Conservation (phyloP, 1,139 yeast genomes). For the Candida buenavistaensis region DNA sequence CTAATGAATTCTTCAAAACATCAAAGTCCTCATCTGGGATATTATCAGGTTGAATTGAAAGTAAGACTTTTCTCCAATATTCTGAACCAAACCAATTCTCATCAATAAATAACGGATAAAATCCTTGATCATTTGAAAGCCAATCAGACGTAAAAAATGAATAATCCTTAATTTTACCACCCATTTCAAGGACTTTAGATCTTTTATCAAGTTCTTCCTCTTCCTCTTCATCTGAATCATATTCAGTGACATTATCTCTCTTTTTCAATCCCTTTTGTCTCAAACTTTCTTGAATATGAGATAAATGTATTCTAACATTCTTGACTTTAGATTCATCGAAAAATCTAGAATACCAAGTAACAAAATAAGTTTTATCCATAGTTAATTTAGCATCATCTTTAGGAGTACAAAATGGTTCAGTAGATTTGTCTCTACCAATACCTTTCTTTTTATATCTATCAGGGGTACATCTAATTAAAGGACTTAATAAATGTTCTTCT, state of each 20-base stretch:
- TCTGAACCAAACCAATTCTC: conserved; percentile 62
- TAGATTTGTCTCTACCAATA: conserved; percentile 48
- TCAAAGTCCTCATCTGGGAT: conserved; percentile 67
- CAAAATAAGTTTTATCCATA: conserved; percentile 64
- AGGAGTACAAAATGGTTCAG: conserved; percentile 86
- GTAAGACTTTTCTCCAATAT: conserved; percentile 46
- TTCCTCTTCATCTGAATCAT: not conserved
- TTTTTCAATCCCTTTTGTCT: conserved; percentile 57
- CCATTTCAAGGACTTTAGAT: conserved; percentile 39
- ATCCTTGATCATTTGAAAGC: conserved; percentile 66
- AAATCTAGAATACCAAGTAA: conserved; percentile 78
- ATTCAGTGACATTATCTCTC: conserved; percentile 21
- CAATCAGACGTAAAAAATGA: conserved; percentile 72
- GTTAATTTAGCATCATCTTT: conserved; percentile 56
- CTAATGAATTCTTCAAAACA: conserved; percentile 49
- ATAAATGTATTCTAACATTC: conserved; percentile 66
- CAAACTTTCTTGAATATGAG: conserved; percentile 57
- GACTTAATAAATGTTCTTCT: conserved; percentile 68
- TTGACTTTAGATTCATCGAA: conserved; percentile 45
- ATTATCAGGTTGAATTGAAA: conserved; percentile 72
- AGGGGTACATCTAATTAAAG: conserved; percentile 84
- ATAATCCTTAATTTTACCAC: conserved; percentile 37
- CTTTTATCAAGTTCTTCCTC: conserved; percentile 21
- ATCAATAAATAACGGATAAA: conserved; percentile 56
- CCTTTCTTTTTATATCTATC: conserved; percentile 69